Percentiles rank a stretch among this genome's conserved stretches.
These are phyloP conservation scores for Mycena indigotica DNA, from an alignment of 768 basidiomycete genomes.

Conservation along the genomic window DNA sequence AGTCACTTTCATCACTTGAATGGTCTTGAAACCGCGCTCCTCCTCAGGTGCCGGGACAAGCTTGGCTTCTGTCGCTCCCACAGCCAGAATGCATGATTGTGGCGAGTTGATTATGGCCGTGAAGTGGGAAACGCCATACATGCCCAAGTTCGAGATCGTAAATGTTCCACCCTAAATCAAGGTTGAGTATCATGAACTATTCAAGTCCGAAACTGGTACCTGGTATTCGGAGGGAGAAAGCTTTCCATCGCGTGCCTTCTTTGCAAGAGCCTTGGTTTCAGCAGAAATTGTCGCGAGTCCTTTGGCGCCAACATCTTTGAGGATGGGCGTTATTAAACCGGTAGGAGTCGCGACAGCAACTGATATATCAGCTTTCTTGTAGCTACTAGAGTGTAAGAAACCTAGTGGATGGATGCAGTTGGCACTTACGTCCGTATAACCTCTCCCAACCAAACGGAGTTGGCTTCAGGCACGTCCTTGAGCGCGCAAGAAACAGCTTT, in stretches of 20 bases:
- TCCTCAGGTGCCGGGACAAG: conserved; percentile 85
- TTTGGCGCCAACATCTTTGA: conserved; percentile 90
- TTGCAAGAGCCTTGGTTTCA: conserved; percentile 89
- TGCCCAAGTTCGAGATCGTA: conserved; percentile 98
- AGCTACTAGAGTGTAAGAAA: conserved; percentile 46
- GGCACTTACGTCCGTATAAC: conserved; percentile 90
- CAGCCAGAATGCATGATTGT: conserved; percentile 96
- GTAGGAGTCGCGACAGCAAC: conserved; percentile 95
- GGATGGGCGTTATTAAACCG: conserved; percentile 96
- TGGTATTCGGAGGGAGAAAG: conserved; percentile 95
- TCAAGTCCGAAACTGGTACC: conserved; percentile 44
- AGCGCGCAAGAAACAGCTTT: conserved; percentile 93
- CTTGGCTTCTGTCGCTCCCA: conserved; percentile 85
- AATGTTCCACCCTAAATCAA: conserved; percentile 85
- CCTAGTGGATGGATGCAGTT: neutral
- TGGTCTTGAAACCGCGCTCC: conserved; percentile 93
- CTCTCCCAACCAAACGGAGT: conserved; percentile 97
- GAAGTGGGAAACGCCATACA: conserved; percentile 94
- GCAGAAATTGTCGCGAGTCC: conserved; percentile 92
- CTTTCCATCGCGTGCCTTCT: conserved; percentile 96
- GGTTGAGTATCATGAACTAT: neutral
- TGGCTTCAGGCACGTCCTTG: conserved; percentile 94
- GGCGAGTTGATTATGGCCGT: conserved; percentile 99
- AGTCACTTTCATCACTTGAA: conserved; percentile 93
- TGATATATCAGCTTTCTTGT: conserved; percentile 96